Evolutionary conservation across 192 early-diverging fungal species (phyloP), one percentile per base, ranked within the genome.

Genomic region (Spizellomyces punctatus): DNA sequence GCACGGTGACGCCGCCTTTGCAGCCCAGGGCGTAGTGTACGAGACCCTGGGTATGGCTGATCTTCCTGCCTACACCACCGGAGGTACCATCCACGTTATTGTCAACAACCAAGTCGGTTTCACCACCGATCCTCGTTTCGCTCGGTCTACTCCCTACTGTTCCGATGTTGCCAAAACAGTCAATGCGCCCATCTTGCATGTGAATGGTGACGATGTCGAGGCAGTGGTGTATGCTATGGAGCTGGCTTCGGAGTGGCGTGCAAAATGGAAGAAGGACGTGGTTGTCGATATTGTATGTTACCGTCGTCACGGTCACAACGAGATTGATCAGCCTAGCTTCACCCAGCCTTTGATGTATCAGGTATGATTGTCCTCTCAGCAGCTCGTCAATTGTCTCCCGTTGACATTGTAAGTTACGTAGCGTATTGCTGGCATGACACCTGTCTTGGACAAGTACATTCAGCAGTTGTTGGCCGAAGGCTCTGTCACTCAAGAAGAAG

Each of bases 101-200:
- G 93, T 96, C 77, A 99, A 99, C 90, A 99, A 99, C 89, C 97
- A 99, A 84, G 91, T 99, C 68, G 97, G 97, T 54, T 99, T 99
- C 86, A 99, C 97, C 36, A 99, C 97, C 22, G 95, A 99, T 76
- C 97, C 97, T 54, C 89, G 94, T 45, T 95, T 95, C 78, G 85
- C 93, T 50, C 92, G 97, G 52, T 95, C 94, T 52, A 96, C 95
- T 16, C 93, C 92, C 58, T 96, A 99, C 86, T 96, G 94, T 79
- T 93, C 95, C 17, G 97, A 99, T 74, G 93, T 99, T 63, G 95
- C 97, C 58, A 99, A 99, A 82, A 91, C 94, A 6, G 91, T 98
- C 69, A 89, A 89, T 68, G 97, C 95, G 8, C 97, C 97, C n/a
- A 94, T 99, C 42, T 88, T 99, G 80, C 97, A 99, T 78, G 97